Conservation (phyloP, 179 eudicot genomes). For the Kewa caespitosa region DNA sequence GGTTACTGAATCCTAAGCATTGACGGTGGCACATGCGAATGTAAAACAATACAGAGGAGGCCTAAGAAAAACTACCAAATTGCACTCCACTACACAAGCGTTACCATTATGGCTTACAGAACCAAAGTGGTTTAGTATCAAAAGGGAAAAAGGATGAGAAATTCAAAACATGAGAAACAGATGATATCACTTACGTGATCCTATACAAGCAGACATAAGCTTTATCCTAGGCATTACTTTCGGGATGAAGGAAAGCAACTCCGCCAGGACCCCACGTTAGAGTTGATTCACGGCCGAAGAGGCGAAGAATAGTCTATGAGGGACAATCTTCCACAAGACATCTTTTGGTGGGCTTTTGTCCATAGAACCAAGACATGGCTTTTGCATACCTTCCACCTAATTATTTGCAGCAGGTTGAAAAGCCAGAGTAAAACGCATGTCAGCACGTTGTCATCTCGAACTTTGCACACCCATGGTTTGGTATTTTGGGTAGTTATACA, state of each 20-base stretch:
- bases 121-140: not conserved
- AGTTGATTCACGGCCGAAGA: slow-evolving; percentile 69
- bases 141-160: not conserved
- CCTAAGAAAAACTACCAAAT: not conserved
- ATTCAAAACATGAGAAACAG: not conserved
- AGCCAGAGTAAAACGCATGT: slow-evolving; percentile 1
- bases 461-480: not conserved
- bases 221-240: slow-evolving; percentile 46
- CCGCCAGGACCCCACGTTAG: slow-evolving; percentile 94
- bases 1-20: not conserved
- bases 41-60: not conserved
- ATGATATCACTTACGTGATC: slow-evolving; percentile 66
- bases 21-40: not conserved
- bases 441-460: not conserved
- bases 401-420: slow-evolving; percentile 21
- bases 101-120: not conserved
- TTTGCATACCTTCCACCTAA: slow-evolving; percentile 90
- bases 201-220: slow-evolving; percentile 67
- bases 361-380: slow-evolving; percentile 64
- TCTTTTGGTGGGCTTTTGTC: slow-evolving; percentile 82
- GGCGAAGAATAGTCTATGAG: slow-evolving; percentile 87
- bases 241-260: slow-evolving; percentile 90
- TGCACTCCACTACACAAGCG: not conserved
- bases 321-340: slow-evolving; percentile 58
- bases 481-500: not conserved